Conservation (phyloP, 139 green algal genomes). For the Edaphochlamys debaryana region DNA sequence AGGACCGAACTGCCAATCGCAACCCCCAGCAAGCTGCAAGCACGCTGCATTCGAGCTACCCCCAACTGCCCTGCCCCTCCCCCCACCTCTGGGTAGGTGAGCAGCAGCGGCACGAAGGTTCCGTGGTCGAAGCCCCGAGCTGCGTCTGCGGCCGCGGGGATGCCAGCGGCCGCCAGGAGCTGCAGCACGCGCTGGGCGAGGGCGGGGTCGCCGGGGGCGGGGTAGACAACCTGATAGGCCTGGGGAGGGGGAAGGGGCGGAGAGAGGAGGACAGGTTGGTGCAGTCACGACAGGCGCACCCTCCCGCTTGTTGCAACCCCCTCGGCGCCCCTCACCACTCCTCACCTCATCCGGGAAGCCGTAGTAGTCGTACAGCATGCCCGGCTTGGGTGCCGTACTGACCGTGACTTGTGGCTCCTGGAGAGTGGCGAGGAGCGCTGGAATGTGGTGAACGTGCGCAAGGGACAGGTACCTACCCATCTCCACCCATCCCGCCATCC, state of each 20-base stretch:
- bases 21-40: too few species aligned
- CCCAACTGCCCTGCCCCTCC: too few species aligned
- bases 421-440: not conserved
- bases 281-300: too few species aligned
- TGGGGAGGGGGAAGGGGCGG: constrained; percentile 36
- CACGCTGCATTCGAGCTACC: too few species aligned
- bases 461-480: too few species aligned
- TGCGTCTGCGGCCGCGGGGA: constrained; percentile 54
- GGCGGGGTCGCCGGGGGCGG: constrained; percentile 61
- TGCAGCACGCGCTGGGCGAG: constrained; percentile 56
- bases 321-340: too few species aligned
- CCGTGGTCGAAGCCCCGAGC: constrained; percentile 80
- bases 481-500: too few species aligned
- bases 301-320: too few species aligned
- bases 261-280: too few species aligned
- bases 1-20: too few species aligned
- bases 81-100: constrained; percentile 71
- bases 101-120: constrained; percentile 80
- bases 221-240: constrained; percentile 70
- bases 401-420: constrained; percentile 24
- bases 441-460: too few species aligned
- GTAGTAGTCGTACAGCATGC: constrained; percentile 81
- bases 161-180: constrained; percentile 62
- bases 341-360: constrained; percentile 66
- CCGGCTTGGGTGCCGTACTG: constrained; percentile 23